Evolutionary conservation across 495 filamentous ascomycete species (phyloP), one percentile per base, ranked within the genome.

Genomic region (Clavariopsis aquatica): DNA sequence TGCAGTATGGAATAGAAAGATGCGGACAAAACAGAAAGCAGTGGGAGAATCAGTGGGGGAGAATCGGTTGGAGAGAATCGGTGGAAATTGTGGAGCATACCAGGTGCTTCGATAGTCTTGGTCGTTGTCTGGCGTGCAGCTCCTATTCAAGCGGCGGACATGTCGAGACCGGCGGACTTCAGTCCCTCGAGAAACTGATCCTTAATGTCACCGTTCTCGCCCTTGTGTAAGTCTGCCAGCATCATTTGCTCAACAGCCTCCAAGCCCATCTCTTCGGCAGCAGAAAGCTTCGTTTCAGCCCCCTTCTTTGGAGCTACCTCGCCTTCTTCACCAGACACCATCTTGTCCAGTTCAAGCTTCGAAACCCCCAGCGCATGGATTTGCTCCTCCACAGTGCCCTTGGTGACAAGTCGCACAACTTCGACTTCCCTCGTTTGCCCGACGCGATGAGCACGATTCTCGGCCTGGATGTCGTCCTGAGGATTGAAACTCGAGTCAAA

Each of bases 401-500:
- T 83, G 1, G 89, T 92, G 58, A 98, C 87, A 6, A 98, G 81
- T 47, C 90, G 82, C 54, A 88, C 78, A 52, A 98, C 87, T 70
- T 98, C 94, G 1, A 98, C 94, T 19, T 92, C 89, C 26, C 89
- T 78, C 9, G 82, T 92, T 74, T 98, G 94, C 1, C 94, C 95
- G 12, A 98, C 90, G 3, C 94, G 86, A 77, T 98, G 94, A 0
- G 94, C 94, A 20, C 94, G 89, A 72, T 98, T 97, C 77, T 96
- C 93, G 0, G 94, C 94, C 74, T 98, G 94, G 0, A 94, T 83
- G 71, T 98, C 94, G 60, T 97, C 92, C 74, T 98, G 94, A 0
- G 94, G 94, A 69, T 98, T 98, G 76, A 98, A 97, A 28, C 84
- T 88, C 54, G 89, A 90, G 75, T 98, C 94, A 72, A 98, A 97